Evolutionary conservation across 2,329 filamentous ascomycete species (phyloP), one percentile per base, ranked within the genome.

Genomic region (Coniochaeta sp.): DNA sequence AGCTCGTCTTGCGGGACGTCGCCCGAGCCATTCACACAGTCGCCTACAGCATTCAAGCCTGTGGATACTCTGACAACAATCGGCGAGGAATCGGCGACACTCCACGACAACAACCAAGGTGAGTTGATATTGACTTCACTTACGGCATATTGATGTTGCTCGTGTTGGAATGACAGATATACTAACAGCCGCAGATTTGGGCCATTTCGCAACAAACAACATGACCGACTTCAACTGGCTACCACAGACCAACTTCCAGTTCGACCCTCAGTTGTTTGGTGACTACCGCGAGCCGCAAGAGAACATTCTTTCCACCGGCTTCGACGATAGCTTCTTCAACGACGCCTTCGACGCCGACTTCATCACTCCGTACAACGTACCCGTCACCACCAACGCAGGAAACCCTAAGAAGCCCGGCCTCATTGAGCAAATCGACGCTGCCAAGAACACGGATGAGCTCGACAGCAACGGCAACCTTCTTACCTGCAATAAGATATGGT

Each of bases 401-500:
- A 31, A 48, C n/a, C 2, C 45, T 3, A 88, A 86, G 72, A 84
- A 83, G 61, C 28, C 28, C 10, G 87, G 87, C 58, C 77, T 95
- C 35, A 80, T 95, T 56, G 80, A 85, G 33, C 81, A 89, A 65
- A 89, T 95, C 55, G 91, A 95, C 62, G 83, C 82, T 14, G 73
- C 84, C 55, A 85, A 89, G 66, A 81, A 89, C 52, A 76, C 82
- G 6, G 87, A 92, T 7, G 86, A 86, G 31, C 66, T 76, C 35
- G 71, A 84, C 4, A 62, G 67, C 55, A 55, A 80, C 53, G 76
- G 83, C 56, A 76, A 86, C 58, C 78, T 89, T 63, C 77, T 96
- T 61, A 90, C 82, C 54, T 96, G 91, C 71, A 91, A 87, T 60
- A 91, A 94, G 66, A 91, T 97, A 49, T 97, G 92, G 92, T 96